Evolutionary conservation across 148 eudicot genomes (phyloP).

Genomic region (Dysphania ambrosioides): DNA sequence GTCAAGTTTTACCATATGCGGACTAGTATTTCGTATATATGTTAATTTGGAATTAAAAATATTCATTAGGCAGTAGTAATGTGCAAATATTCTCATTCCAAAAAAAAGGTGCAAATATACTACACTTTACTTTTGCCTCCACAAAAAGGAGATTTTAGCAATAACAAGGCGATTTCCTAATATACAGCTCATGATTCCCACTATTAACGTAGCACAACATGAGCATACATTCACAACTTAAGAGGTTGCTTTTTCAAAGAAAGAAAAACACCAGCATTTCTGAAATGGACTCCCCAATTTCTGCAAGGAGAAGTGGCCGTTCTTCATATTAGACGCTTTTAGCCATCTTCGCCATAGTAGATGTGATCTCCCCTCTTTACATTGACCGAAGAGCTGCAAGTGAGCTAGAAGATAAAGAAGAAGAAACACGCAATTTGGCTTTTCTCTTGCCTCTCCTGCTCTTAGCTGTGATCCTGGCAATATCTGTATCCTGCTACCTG

Average conservation of each 20-base stretch:
- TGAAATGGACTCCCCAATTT: conserved; percentile 44
- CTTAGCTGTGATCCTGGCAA: conserved; percentile 48
- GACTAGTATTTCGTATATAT: neutral
- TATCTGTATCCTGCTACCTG: conserved; percentile 43
- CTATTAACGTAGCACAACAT: neutral
- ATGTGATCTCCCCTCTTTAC: conserved; percentile 68
- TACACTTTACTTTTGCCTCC: conserved; percentile 3
- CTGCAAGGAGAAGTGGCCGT: conserved; percentile 32
- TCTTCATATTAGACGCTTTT: conserved; percentile 46
- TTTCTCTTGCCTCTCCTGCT: conserved; percentile 51
- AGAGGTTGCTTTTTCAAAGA: neutral
- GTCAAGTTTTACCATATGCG: neutral
- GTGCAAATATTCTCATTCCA: neutral
- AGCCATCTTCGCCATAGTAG: conserved; percentile 46
- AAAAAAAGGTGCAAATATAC: conserved; percentile 8
- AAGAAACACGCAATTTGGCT: conserved; percentile 22
- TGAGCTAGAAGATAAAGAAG: conserved; percentile 45
- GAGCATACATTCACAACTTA: conserved; percentile 11
- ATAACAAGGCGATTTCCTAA: neutral
- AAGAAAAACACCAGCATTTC: neutral
- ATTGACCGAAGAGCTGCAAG: conserved; percentile 35
- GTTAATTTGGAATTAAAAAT: too few relatives aligned
- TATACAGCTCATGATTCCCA: conserved; percentile 7
- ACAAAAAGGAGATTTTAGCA: conserved; percentile 15
- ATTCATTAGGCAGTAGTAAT: too few relatives aligned